Conservation (phyloP, 140 eudicot genomes). For the Bidens hawaiensis region DNA sequence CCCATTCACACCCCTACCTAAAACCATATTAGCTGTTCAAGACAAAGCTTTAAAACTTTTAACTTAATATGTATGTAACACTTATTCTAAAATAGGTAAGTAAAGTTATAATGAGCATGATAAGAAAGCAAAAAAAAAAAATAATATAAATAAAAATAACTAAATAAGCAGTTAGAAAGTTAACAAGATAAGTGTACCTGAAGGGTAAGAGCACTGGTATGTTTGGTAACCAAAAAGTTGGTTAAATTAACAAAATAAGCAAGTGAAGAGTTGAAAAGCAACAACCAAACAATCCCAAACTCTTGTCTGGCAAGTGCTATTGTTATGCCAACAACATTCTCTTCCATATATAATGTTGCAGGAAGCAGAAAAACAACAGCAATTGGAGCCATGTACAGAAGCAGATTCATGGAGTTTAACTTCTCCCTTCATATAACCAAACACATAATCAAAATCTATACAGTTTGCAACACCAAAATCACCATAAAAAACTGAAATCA, state of each 20-base stretch:
- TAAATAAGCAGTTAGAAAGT: not conserved
- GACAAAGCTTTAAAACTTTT: too few species aligned
- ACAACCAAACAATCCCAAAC: conserved; percentile 58
- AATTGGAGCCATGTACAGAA: conserved; percentile 87
- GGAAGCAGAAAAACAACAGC: conserved; percentile 79
- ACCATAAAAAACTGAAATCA: not conserved
- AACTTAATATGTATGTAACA: not conserved
- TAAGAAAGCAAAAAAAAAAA: not conserved
- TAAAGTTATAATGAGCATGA: not conserved
- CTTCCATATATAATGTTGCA: conserved; percentile 69
- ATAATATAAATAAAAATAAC: not conserved
- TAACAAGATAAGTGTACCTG: conserved; percentile 46
- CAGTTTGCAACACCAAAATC: not conserved
- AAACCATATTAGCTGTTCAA: too few species aligned
- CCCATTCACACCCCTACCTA: too few species aligned
- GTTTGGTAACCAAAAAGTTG: conserved; percentile 85
- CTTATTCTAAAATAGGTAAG: not conserved
- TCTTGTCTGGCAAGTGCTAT: conserved; percentile 74
- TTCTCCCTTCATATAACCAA: conserved; percentile 47
- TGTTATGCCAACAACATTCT: conserved; percentile 73
- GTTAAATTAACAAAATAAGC: conserved; percentile 81
- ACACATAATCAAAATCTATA: not conserved
- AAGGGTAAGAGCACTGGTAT: conserved; percentile 88
- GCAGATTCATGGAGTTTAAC: conserved; percentile 83
- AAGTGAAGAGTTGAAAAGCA: conserved; percentile 74